Evolutionary conservation across 257 asterid species (phyloP).

Genomic region (Linaria vulgaris): DNA sequence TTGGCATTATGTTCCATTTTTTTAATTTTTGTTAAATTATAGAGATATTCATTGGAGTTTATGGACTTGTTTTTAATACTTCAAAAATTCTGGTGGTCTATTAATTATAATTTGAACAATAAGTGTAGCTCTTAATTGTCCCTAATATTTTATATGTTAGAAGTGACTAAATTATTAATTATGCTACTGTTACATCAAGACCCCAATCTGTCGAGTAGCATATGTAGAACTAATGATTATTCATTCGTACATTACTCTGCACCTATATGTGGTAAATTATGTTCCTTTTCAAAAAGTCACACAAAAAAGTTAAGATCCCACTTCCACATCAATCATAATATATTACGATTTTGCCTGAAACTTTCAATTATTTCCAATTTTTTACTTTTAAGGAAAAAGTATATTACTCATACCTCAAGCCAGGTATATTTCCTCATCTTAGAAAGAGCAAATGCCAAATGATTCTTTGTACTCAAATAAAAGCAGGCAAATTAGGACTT

Average conservation of each 20-base stretch:
- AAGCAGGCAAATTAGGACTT: too few species aligned
- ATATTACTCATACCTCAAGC: constrained; percentile 3
- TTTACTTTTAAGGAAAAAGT: background rate
- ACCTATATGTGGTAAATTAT: too few species aligned
- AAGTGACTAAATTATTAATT: too few species aligned
- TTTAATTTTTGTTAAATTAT: background rate
- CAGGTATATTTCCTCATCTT: background rate
- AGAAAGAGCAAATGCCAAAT: too few species aligned
- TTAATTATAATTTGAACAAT: background rate
- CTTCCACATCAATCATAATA: too few species aligned
- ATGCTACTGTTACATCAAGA: too few species aligned
- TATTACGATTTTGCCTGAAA: too few species aligned
- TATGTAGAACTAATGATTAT: background rate
- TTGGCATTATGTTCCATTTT: background rate
- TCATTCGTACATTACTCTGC: too few species aligned
- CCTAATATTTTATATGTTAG: background rate
- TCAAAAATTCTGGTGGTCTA: background rate
- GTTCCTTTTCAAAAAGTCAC: too few species aligned
- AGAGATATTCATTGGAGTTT: background rate
- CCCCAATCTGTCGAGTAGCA: background rate
- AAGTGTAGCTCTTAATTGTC: background rate
- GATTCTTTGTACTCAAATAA: too few species aligned
- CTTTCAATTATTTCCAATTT: background rate
- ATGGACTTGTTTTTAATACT: background rate
- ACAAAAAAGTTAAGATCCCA: too few species aligned